Evolutionary conservation across 371 early-diverging fungal species (phyloP), one percentile per base, ranked within the genome.

Genomic region (Zychaea mexicana): DNA sequence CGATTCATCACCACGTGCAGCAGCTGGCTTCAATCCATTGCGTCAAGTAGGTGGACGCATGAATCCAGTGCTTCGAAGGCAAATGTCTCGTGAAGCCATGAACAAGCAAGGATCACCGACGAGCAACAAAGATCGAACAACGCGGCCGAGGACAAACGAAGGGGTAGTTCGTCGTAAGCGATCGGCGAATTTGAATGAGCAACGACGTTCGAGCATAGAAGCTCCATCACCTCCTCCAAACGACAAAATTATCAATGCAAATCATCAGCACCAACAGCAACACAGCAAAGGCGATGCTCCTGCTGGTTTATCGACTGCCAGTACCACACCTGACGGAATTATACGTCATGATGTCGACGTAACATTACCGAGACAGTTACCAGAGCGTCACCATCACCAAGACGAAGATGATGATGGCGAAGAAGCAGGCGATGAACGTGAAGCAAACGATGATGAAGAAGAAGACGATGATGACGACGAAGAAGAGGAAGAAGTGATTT

Each of bases 401-500:
- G 63, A 57, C 15, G 65, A 62, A 15, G 61, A 65, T 19, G 69
- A 73, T 46, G 70, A 74, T 19, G 66, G 55, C 19, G 57, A 54
- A 21, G 66, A 49, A 39, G 63, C 61, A 32, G 66, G 56, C n/a
- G 64, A 63, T 38, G 60, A 63, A 46, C 56, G 63, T 38, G 74
- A 69, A 0, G 73, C 8, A 2, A 47, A 68, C 15, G 77, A 73
- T 0, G 74, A 69, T 0, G 77, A 71, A 13, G 78, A 74, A 0
- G 72, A 73, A 1, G 76, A 68, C 12, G 65, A 57, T 10, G 67
- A 64, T 30, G 67, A 67, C 19, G 71, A 64, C 21, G 71, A 72
- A 21, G 72, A 76, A 31, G 79, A 79, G 33, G 74, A 78, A 33
- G 76, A 79, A 22, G 76, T 76, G 12, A 79, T 79, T 26, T 79